phyloP scores from a whole-genome alignment of 345 rosid species.

The Sonneratia alba region DNA sequence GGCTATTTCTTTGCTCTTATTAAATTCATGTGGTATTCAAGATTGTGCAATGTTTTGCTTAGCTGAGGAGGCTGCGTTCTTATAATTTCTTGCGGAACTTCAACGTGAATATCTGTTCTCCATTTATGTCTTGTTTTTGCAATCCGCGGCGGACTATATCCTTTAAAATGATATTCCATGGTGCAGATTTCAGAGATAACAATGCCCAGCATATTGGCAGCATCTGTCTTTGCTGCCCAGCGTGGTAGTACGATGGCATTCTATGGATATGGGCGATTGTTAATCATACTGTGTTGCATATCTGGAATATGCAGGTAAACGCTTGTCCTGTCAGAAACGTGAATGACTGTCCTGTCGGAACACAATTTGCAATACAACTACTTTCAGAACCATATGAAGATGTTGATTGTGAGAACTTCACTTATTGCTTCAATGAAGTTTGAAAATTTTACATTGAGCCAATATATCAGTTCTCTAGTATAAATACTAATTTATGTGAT shows the following conservation, averaged over 20 bases:
- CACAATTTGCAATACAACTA: not conserved
- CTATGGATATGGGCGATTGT: constrained; percentile 16
- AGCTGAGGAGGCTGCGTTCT: not conserved
- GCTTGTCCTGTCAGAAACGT: constrained; percentile 16
- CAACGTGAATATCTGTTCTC: not conserved
- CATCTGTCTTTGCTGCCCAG: constrained; percentile 41
- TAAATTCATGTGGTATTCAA: not conserved
- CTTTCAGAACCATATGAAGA: not conserved
- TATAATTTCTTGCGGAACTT: not conserved
- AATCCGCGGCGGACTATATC: not conserved
- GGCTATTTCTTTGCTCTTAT: no score
- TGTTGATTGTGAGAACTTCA: not conserved
- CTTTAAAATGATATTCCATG: not conserved
- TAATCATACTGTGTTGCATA: constrained; percentile 28
- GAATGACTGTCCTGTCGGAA: not conserved
- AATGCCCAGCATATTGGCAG: constrained; percentile 40
- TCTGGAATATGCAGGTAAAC: constrained; percentile 43
- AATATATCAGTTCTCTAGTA: not conserved
- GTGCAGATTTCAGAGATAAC: constrained; percentile 39
- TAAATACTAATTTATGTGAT: not conserved
- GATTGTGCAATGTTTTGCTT: not conserved
- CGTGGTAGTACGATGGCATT: constrained; percentile 20
- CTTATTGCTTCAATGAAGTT: not conserved
- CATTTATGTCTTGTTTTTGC: not conserved
- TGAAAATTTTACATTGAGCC: not conserved